phyloP scores from a whole-genome alignment of 345 rosid species.

The Kandelia obovata region DNA sequence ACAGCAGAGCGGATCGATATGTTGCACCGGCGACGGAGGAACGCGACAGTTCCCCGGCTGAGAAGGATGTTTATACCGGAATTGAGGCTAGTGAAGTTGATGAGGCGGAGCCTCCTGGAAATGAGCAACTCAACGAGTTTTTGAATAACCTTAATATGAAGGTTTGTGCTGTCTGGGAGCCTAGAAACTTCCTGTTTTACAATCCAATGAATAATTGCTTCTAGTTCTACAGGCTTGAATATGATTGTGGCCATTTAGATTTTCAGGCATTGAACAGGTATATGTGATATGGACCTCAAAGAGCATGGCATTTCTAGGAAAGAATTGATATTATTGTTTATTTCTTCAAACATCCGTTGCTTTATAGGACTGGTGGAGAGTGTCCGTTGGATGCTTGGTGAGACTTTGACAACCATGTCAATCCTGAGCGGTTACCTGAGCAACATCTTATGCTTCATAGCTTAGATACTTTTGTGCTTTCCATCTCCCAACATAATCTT shows the following conservation, averaged over 20 bases:
- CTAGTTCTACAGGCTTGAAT: neutral
- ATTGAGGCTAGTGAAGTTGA: conserved; percentile 19
- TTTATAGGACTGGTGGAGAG: conserved; percentile 23
- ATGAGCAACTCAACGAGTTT: conserved; percentile 40
- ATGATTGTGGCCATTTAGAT: neutral
- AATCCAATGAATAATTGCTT: neutral
- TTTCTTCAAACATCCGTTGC: conserved; percentile 24
- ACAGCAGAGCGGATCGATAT: conserved; percentile 28
- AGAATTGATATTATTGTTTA: neutral
- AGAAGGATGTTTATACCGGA: conserved; percentile 27
- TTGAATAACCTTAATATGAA: conserved; percentile 48
- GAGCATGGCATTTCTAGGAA: too few species aligned
- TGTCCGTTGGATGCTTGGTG: conserved; percentile 29
- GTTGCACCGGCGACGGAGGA: conserved; percentile 32
- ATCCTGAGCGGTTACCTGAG: conserved; percentile 67
- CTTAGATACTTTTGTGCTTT: too few species aligned
- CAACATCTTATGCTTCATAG: conserved; percentile 21
- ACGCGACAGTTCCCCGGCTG: conserved; percentile 27
- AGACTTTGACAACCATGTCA: conserved; percentile 40
- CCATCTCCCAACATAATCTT: neutral
- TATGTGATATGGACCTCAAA: too few species aligned
- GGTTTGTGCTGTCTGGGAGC: conserved; percentile 35
- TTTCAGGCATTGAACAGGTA: too few species aligned
- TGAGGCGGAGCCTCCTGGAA: conserved; percentile 30
- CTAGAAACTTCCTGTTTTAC: too few species aligned